Evolutionary conservation across 2,329 filamentous ascomycete species (phyloP), one percentile per base, ranked within the genome.

Genomic region (Penicillium brasilianum): DNA sequence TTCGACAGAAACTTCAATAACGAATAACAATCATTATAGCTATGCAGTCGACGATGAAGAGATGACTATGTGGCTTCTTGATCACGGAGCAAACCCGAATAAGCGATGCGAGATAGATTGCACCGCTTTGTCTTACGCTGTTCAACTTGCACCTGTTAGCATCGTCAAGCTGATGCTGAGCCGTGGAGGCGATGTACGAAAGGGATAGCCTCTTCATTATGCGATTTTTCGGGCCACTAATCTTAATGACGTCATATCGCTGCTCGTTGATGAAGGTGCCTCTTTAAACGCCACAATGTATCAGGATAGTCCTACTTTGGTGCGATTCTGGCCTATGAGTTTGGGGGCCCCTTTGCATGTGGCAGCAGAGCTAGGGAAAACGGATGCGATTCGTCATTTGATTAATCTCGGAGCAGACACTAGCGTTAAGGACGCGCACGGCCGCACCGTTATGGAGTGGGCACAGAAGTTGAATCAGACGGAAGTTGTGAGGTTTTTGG

Each of bases 1-100:
- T 16, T n/a, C 3, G 32, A 57, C 50, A 32, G 30, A 50, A 8
- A 55, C 11, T 58, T 20, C 13, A 56, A 18, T 53, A 8, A 32
- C 10, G 49, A 28, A 39, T n/a, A 36, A 60, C 55, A 18, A n/a
- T 34, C 34, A 14, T 53, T 37, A 37, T 49, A 71, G 65, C 14
- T 63, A 63, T 49, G 64, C 63, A 7, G 52, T 68, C 20, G 36
- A 18, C 41, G 62, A 71, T 32, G 44, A 62, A 41, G 60, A 68
- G 36, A 69, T 72, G 49, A 60, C 56, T 13, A 22, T 14, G 39
- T 71, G 64, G 69, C 57, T 72, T 37, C 64, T 72, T 22, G 62
- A 71, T 25, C 63, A 70, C 54, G 62, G 64, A 41, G 70, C 71
- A 14, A 59, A 71, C 55, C 71, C 66, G 1, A 71, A 73, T 60